Conservation (phyloP, 257 asterid species). For the Lavandula angustifolia region DNA sequence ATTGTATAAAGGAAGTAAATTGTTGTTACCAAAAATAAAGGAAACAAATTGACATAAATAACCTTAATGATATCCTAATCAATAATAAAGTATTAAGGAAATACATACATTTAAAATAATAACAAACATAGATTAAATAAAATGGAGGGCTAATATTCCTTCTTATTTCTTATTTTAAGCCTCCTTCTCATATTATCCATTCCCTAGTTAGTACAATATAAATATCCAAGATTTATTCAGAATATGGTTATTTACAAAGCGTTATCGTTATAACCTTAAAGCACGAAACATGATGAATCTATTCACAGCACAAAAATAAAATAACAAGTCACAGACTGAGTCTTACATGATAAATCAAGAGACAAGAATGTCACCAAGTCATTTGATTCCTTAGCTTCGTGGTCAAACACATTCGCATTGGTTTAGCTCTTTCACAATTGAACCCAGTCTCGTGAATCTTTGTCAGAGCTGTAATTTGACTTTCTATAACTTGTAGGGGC, state of each 20-base stretch:
- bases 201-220: too few species aligned
- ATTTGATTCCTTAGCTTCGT: conserved; percentile 57
- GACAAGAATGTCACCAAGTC: conserved; percentile 66
- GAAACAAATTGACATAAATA: too few species aligned
- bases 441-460: conserved; percentile 88
- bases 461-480: conserved; percentile 57
- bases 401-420: conserved; percentile 27
- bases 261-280: conserved; percentile 30
- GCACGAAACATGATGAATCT: conserved; percentile 23
- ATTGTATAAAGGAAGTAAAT: too few species aligned
- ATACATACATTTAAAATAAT: too few species aligned
- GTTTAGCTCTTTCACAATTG: conserved; percentile 56
- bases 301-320: conserved; percentile 35
- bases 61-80: too few species aligned
- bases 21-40: too few species aligned
- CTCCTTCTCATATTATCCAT: too few species aligned
- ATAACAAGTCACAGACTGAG: conserved; percentile 7
- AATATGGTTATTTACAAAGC: conserved; percentile 37
- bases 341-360: conserved; percentile 37
- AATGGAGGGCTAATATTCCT: too few species aligned
- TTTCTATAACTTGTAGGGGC: conserved; percentile 51
- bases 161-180: too few species aligned
- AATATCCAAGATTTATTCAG: conserved; percentile 31
- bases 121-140: too few species aligned
- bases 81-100: too few species aligned